Percentiles rank a stretch among this genome's conserved stretches.
Evolutionary conservation across 1,284 basidiomycete genomes (phyloP).

Genomic region (Ceratobasidium sp.): DNA sequence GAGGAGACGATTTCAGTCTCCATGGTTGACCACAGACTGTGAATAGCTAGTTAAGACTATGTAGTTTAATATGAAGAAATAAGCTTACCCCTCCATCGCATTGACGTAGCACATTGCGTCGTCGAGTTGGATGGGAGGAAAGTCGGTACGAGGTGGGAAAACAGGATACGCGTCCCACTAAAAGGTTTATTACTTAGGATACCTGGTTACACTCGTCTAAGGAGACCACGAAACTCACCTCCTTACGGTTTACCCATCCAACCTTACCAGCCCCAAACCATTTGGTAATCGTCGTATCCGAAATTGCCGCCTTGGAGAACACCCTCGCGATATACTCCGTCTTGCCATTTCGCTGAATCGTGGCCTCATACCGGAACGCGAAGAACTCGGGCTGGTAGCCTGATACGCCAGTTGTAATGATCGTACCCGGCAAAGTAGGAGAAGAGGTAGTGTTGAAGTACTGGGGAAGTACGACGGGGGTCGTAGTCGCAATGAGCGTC

Average conservation of each 20-base stretch:
- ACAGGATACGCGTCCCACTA: slow-evolving; percentile 84
- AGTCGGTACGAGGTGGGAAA: slow-evolving; percentile 73
- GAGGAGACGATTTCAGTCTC: slow-evolving; percentile 90
- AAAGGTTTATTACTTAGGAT: not conserved
- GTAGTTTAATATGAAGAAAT: not conserved
- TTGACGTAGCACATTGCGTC: slow-evolving; percentile 89
- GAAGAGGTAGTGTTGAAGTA: slow-evolving; percentile 76
- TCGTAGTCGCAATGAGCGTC: slow-evolving; percentile 86
- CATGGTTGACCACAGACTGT: slow-evolving; percentile 77
- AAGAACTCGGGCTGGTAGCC: slow-evolving; percentile 83
- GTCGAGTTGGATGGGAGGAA: slow-evolving; percentile 82
- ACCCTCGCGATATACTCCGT: slow-evolving; percentile 85
- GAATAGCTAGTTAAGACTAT: slow-evolving; percentile 62
- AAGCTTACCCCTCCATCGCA: slow-evolving; percentile 81
- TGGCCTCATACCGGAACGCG: slow-evolving; percentile 85
- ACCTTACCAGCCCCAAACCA: slow-evolving; percentile 75
- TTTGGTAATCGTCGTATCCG: slow-evolving; percentile 75
- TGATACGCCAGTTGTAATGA: slow-evolving; percentile 77
- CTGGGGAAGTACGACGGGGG: slow-evolving; percentile 69
- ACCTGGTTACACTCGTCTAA: not conserved
- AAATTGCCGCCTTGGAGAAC: slow-evolving; percentile 77
- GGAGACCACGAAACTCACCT: slow-evolving; percentile 58
- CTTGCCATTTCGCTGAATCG: slow-evolving; percentile 53
- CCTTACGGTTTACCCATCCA: slow-evolving; percentile 86
- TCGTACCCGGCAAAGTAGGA: slow-evolving; percentile 69